Evolutionary conservation across 2,329 filamentous ascomycete species (phyloP).

Genomic region (Pestalotiopsis sp.): DNA sequence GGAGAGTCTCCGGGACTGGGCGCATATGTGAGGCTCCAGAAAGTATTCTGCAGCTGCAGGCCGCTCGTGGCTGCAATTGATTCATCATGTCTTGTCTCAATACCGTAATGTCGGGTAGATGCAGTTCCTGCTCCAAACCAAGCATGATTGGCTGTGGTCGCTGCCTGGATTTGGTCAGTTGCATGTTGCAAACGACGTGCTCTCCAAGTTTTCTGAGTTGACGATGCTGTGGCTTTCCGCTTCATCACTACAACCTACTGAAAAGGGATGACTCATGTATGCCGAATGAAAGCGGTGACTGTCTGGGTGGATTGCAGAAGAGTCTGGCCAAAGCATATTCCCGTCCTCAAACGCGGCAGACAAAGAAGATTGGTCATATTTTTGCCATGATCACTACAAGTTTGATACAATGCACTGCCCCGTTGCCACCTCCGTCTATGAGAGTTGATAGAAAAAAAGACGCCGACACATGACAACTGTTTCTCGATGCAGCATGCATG

Average conservation of each 20-base stretch:
- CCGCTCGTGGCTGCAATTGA: not conserved
- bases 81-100: not conserved
- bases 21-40: not conserved
- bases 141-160: not conserved
- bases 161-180: not conserved
- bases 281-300: not conserved
- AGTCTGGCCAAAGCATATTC: not conserved
- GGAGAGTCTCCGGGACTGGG: not conserved
- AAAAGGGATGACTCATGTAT: not conserved
- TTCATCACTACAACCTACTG: not conserved
- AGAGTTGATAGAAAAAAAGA: constrained; percentile 10
- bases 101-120: not conserved
- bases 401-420: constrained; percentile 9
- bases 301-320: not conserved
- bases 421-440: constrained; percentile 12
- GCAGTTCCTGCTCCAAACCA: not conserved
- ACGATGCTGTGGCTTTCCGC: not conserved
- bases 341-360: not conserved
- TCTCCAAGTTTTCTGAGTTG: not conserved
- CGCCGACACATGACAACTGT: constrained; percentile 2
- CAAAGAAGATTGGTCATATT: not conserved
- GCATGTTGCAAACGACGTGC: not conserved
- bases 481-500: constrained; percentile 5
- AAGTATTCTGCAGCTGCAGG: not conserved
- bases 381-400: constrained; percentile 4